Percentiles rank a stretch among this genome's conserved stretches.
Conservation (phyloP, 2,329 filamentous ascomycete species). For the Aspergillus quadrilineatus region DNA sequence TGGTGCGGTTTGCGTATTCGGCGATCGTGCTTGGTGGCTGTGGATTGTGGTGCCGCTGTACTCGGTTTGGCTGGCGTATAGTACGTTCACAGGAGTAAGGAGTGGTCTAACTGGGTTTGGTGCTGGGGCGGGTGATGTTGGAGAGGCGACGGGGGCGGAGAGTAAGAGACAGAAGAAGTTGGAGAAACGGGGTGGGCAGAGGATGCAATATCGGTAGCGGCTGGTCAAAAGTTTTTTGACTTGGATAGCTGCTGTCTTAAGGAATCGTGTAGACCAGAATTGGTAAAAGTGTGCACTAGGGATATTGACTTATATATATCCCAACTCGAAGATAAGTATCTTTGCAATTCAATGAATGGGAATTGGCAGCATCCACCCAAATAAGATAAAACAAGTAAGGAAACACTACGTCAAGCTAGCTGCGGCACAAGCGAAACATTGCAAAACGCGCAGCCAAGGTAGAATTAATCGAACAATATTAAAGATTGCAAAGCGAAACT, state of each 20-base stretch:
- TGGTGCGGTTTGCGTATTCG: slow-evolving; percentile 70
- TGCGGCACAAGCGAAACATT: background rate
- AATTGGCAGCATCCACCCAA: background rate
- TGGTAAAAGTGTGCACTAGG: background rate
- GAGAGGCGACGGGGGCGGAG: slow-evolving; percentile 25
- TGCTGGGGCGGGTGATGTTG: slow-evolving; percentile 30
- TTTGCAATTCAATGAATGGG: background rate
- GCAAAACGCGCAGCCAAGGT: background rate
- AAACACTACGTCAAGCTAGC: background rate
- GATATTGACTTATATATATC: slow-evolving; percentile 5
- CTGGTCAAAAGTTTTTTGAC: background rate
- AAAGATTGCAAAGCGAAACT: slow-evolving; percentile 14
- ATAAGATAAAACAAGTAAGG: background rate
- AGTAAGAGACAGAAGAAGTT: slow-evolving; percentile 56
- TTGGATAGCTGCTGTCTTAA: background rate
- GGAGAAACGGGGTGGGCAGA: slow-evolving; percentile 52
- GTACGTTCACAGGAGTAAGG: slow-evolving; percentile 49
- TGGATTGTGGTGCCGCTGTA: slow-evolving; percentile 54
- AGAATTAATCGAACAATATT: slow-evolving; percentile 11
- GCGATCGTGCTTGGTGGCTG: slow-evolving; percentile 74
- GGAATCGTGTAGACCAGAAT: background rate
- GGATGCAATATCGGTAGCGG: slow-evolving; percentile 43
- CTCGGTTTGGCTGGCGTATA: slow-evolving; percentile 47
- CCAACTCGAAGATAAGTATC: background rate
- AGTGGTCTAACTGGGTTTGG: slow-evolving; percentile 45